Base-by-base conservation (phyloP, 768 basidiomycete species). In the Mycena rosella region DNA sequence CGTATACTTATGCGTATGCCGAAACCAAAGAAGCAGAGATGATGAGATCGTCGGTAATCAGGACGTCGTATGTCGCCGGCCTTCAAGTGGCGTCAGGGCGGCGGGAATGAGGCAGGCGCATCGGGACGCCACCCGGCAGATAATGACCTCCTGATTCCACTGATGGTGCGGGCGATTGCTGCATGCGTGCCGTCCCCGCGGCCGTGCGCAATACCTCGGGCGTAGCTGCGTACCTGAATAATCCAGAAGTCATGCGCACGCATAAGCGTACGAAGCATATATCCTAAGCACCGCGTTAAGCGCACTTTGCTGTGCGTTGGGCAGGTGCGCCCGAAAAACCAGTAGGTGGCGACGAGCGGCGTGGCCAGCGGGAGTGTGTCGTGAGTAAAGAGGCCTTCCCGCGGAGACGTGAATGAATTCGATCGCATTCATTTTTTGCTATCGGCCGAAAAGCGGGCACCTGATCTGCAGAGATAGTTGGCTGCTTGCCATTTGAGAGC, bases 241-340 rank as follows among this genome's bases (percentile, higher is more conserved):
- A 48, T 54, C 22, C 45, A 48, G 34, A 18, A 54, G 52, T 54
- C 53, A 63, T 45, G 51, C 6, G 61, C 29, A 44, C 58, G n/a
- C 26, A 42, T 29, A 61, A 24, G 40, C 1, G 30, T 27, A 22
- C 24, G 48, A 64, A 36, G 63, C 6, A 47, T 63, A 47, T 63
- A 36, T 54, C 44, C 45, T 65, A 65, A 65, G 56, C 56, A 20
- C 63, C 63, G 63, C n/a, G 49, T 20, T 34, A 22, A 58, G 32
- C 63, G 63, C 63, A 65, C 38, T 20, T 13, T 24, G 4, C 48
- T 30, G 32, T 26, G 26, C n/a, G 22, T 6, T 42, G 53, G 47
- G 32, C 38, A 40, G 38, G 17, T 34, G 6, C 15, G 36, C 26
- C 34, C 54, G 24, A 49, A 38, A n/a, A 6, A 36, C 49, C 22